A percentile compares a stretch with the other conserved stretches of the same genome.
These are phyloP conservation scores for Oehlia diaphana DNA, from an alignment of 192 early-diverging fungal genomes.

Conservation along the genomic window DNA sequence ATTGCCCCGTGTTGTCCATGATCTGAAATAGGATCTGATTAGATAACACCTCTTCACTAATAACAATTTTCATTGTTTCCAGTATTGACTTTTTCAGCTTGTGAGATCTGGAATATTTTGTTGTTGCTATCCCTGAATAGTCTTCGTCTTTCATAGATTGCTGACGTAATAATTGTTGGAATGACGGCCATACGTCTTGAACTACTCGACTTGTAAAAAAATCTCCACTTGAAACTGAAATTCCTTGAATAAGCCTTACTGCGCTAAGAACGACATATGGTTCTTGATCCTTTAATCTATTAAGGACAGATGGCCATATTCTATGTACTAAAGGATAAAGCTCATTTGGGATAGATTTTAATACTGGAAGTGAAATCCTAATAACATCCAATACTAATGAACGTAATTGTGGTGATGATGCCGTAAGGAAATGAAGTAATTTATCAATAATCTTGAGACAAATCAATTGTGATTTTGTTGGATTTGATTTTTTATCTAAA, in stretches of 20 bases:
- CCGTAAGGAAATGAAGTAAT: slow-evolving; percentile 49
- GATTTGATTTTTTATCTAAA: slow-evolving; percentile 15
- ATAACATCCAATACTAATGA: slow-evolving; percentile 43
- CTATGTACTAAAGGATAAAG: slow-evolving; percentile 48
- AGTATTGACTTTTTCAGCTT: slow-evolving; percentile 10
- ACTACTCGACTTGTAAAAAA: slow-evolving; percentile 40
- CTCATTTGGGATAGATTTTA: slow-evolving; percentile 40
- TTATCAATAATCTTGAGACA: slow-evolving; percentile 50
- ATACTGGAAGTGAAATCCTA: slow-evolving; percentile 36
- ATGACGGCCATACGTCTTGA: slow-evolving; percentile 44
- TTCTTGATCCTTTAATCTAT: slow-evolving; percentile 38
- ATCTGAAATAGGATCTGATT: slow-evolving; percentile 16
- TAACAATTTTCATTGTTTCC: slow-evolving; percentile 2
- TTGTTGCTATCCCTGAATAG: not conserved
- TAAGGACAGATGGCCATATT: slow-evolving; percentile 52
- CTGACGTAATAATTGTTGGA: slow-evolving; percentile 32
- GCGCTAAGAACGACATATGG: slow-evolving; percentile 41
- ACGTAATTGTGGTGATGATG: slow-evolving; percentile 46
- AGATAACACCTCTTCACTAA: slow-evolving; percentile 1
- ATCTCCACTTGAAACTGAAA: slow-evolving; percentile 39
- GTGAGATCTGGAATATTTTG: slow-evolving; percentile 13
- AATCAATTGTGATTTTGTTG: slow-evolving; percentile 43
- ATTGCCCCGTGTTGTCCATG: slow-evolving; percentile 4
- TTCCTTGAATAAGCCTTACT: slow-evolving; percentile 32
- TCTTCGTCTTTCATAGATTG: slow-evolving; percentile 8